These are phyloP conservation scores for Candolleomyces aberdarensis DNA, from an alignment of 768 basidiomycete species.

Conservation along the genomic window DNA sequence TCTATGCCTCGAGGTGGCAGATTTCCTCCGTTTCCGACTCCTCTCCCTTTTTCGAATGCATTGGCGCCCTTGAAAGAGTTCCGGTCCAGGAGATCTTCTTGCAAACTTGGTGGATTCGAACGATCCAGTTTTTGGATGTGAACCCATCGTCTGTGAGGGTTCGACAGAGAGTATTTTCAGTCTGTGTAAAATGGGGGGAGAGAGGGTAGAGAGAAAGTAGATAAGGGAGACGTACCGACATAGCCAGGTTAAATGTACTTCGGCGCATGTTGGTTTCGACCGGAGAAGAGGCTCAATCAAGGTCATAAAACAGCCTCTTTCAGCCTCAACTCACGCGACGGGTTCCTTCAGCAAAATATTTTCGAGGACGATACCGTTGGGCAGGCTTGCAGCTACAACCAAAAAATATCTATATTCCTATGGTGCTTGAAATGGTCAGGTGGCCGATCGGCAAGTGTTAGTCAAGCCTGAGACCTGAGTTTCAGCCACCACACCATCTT, in stretches of 20 bases:
- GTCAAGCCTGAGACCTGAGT: no score
- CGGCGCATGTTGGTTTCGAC: constrained; percentile 81
- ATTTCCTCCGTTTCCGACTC: constrained; percentile 82
- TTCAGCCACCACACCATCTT: no score
- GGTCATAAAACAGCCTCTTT: no score
- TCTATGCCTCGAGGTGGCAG: constrained; percentile 51
- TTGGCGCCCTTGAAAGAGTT: constrained; percentile 80
- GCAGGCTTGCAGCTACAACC: no score
- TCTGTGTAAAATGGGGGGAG: no score
- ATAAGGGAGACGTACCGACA: constrained; percentile 54
- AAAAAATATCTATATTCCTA: no score
- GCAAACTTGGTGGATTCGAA: constrained; percentile 93
- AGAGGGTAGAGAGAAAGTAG: not conserved
- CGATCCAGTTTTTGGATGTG: constrained; percentile 19
- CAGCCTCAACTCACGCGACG: no score
- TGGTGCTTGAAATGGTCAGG: no score
- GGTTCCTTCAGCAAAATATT: no score
- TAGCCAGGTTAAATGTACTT: constrained; percentile 77
- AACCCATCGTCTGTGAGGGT: constrained; percentile 4
- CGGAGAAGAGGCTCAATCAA: no score
- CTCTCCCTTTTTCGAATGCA: constrained; percentile 77
- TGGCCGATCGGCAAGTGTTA: no score
- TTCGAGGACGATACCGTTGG: no score
- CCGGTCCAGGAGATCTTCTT: constrained; percentile 90
- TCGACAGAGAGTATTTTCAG: constrained; percentile 31